Conservation (phyloP, 78 protist species). For the Cavenderia fasciculata region DNA sequence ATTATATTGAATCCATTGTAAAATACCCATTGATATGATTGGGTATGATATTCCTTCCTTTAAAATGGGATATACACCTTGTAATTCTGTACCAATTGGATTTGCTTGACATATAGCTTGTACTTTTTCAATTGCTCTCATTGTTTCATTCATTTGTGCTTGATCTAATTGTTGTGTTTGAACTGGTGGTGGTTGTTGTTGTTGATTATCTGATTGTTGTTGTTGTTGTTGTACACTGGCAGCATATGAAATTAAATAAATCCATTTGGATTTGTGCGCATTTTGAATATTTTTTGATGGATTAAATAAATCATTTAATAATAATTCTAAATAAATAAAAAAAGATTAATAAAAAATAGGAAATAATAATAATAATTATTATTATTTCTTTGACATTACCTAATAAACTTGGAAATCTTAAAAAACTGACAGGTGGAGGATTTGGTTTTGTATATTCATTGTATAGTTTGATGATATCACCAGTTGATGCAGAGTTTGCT, state of each 20-base stretch:
- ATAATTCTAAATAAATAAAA: slow-evolving; percentile 2
- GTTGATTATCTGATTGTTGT: background rate
- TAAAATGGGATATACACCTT: slow-evolving; percentile 6
- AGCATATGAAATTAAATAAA: slow-evolving; percentile 37
- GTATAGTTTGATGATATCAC: slow-evolving; percentile 67
- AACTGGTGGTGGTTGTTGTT: background rate
- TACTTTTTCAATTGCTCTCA: slow-evolving; percentile 33
- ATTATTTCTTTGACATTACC: too few species aligned
- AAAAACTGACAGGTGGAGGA: slow-evolving; percentile 57
- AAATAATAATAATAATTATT: too few species aligned
- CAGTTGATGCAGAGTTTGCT: slow-evolving; percentile 55
- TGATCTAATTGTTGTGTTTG: too few species aligned
- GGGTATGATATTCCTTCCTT: slow-evolving; percentile 32
- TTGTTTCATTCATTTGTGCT: slow-evolving; percentile 16
- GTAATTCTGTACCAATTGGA: slow-evolving; percentile 71
- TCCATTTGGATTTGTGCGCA: slow-evolving; percentile 35
- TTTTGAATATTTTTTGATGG: slow-evolving; percentile 36
- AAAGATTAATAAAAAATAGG: too few species aligned
- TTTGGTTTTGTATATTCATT: slow-evolving; percentile 44
- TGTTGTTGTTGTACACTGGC: slow-evolving; percentile 3
- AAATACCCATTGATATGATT: slow-evolving; percentile 67
- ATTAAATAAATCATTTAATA: slow-evolving; percentile 56
- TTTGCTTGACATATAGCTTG: slow-evolving; percentile 47
- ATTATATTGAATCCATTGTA: slow-evolving; percentile 67
- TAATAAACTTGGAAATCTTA: slow-evolving; percentile 48